Percentiles rank a stretch among this genome's conserved stretches.
These are phyloP conservation scores for Agastache rugosa DNA, from an alignment of 257 asterid species.

Conservation along the genomic window DNA sequence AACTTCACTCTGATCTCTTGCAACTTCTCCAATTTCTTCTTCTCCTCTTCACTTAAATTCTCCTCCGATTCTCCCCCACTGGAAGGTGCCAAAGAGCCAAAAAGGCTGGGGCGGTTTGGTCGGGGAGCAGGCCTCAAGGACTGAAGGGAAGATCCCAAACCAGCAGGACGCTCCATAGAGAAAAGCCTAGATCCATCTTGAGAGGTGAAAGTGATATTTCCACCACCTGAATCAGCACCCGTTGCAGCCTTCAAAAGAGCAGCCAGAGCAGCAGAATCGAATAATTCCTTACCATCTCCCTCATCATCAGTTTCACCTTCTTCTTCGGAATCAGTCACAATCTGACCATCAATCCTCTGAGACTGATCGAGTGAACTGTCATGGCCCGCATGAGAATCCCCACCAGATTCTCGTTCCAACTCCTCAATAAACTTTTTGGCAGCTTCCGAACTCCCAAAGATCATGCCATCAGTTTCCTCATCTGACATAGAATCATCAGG, in stretches of 20 bases:
- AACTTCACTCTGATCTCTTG: slow-evolving; percentile 82
- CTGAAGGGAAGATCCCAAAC: slow-evolving; percentile 88
- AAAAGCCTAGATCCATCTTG: slow-evolving; percentile 94
- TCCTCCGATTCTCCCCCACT: slow-evolving; percentile 61
- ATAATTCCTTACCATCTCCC: slow-evolving; percentile 81
- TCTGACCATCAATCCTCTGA: slow-evolving; percentile 77
- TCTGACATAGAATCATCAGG: slow-evolving; percentile 63
- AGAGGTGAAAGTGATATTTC: slow-evolving; percentile 74
- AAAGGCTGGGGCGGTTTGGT: slow-evolving; percentile 60
- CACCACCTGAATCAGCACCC: slow-evolving; percentile 78
- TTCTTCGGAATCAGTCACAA: slow-evolving; percentile 93
- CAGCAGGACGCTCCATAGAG: slow-evolving; percentile 94
- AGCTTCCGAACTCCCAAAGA: slow-evolving; percentile 87
- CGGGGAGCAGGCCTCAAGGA: slow-evolving; percentile 72
- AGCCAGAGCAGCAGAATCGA: slow-evolving; percentile 92
- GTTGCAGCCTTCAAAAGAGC: slow-evolving; percentile 95
- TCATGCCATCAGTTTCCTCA: slow-evolving; percentile 72
- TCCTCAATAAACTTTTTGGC: slow-evolving; percentile 88
- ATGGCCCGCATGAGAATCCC: slow-evolving; percentile 50
- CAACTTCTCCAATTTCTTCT: slow-evolving; percentile 78
- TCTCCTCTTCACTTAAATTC: slow-evolving; percentile 86
- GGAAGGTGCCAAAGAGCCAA: slow-evolving; percentile 48
- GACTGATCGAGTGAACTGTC: slow-evolving; percentile 56
- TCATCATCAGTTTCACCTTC: slow-evolving; percentile 93
- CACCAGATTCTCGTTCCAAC: slow-evolving; percentile 76